Percentiles rank a stretch among this genome's conserved stretches.
Evolutionary conservation across 2,329 filamentous ascomycete genomes (phyloP).

Genomic region (Aureobasidium sp.): DNA sequence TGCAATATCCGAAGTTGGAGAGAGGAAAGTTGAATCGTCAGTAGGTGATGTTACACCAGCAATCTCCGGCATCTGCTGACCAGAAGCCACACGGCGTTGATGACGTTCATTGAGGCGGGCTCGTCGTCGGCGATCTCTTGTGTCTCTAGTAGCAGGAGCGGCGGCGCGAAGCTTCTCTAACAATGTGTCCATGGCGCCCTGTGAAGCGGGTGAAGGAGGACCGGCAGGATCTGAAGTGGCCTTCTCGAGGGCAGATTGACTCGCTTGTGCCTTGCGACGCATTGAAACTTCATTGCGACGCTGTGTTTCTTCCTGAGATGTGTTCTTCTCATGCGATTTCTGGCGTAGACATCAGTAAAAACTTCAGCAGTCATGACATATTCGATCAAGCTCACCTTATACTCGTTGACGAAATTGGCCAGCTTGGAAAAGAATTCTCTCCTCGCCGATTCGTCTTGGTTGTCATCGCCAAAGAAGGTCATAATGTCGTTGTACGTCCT

Average conservation of each 20-base stretch:
- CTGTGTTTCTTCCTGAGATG: slow-evolving; percentile 69
- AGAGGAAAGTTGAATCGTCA: slow-evolving; percentile 19
- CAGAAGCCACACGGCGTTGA: slow-evolving; percentile 80
- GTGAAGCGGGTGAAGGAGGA: slow-evolving; percentile 50
- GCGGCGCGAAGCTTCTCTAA: slow-evolving; percentile 92
- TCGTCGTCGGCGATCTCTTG: slow-evolving; percentile 77
- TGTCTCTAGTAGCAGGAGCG: slow-evolving; percentile 79
- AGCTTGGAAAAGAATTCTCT: slow-evolving; percentile 94
- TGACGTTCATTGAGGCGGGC: slow-evolving; percentile 85
- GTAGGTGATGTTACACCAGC: slow-evolving; percentile 15
- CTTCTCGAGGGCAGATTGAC: slow-evolving; percentile 45
- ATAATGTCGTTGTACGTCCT: slow-evolving; percentile 91
- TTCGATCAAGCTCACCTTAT: slow-evolving; percentile 56
- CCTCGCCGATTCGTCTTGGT: slow-evolving; percentile 81
- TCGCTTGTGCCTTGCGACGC: slow-evolving; percentile 75
- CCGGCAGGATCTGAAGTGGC: slow-evolving; percentile 33
- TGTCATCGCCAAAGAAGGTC: slow-evolving; percentile 92
- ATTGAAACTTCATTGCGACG: slow-evolving; percentile 84
- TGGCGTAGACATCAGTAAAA: slow-evolving; percentile 23
- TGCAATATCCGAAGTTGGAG: slow-evolving; percentile 22
- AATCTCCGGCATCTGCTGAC: slow-evolving; percentile 73
- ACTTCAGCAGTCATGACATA: slow-evolving; percentile 3
- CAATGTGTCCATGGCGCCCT: slow-evolving; percentile 91
- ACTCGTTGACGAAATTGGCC: slow-evolving; percentile 80
- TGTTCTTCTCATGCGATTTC: slow-evolving; percentile 91